Conservation (phyloP, 441 rosid genomes). For the Gossypium laxum region DNA sequence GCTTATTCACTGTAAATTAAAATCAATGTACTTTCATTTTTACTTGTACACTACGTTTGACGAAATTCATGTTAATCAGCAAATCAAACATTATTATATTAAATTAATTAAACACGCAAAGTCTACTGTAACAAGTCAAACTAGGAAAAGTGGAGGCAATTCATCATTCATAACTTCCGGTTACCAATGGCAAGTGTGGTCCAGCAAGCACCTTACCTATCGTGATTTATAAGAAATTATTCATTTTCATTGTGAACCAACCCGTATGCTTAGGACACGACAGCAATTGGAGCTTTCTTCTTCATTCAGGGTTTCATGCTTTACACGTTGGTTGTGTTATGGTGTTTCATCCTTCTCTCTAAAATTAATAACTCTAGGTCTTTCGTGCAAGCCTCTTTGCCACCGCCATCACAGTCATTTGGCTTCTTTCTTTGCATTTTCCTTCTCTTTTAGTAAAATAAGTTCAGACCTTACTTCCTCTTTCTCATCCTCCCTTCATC, state of each 20-base stretch:
- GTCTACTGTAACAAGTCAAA: not conserved
- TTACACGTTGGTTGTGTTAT: not conserved
- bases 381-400: too few relatives aligned
- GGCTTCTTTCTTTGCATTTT: too few relatives aligned
- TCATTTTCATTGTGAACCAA: not conserved
- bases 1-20: not conserved
- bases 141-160: too few relatives aligned
- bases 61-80: not conserved
- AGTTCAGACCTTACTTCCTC: too few relatives aligned
- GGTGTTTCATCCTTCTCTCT: too few relatives aligned
- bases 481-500: too few relatives aligned
- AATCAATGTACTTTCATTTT: not conserved
- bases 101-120: not conserved
- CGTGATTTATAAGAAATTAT: not conserved
- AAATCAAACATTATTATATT: not conserved
- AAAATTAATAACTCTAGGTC: too few relatives aligned
- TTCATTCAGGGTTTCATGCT: not conserved
- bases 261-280: slow-evolving; percentile 6
- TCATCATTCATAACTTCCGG: too few relatives aligned
- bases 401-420: too few relatives aligned
- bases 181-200: too few relatives aligned
- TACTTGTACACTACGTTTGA: not conserved
- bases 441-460: too few relatives aligned
- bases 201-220: not conserved
- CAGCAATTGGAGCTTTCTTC: not conserved